A percentile compares a stretch with the other conserved stretches of the same genome.
Conservation (phyloP, 345 rosid species). For the Boechera retrofracta region DNA sequence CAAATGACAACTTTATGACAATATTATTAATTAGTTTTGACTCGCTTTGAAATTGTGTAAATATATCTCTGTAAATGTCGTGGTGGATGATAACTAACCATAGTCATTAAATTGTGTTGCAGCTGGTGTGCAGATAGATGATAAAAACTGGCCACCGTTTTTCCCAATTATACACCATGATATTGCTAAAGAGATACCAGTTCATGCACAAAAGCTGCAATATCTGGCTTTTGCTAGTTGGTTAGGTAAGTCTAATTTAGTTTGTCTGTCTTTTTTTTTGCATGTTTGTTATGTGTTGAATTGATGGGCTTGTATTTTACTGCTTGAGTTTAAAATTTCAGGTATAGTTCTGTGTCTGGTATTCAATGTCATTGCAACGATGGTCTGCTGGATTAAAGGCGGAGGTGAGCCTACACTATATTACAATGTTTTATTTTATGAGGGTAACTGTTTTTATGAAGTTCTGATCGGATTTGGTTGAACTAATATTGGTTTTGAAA, state of each 20-base stretch:
- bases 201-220: constrained; percentile 92
- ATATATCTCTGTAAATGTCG: background rate
- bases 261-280: background rate
- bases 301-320: background rate
- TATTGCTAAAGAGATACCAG: constrained; percentile 92
- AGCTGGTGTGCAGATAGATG: constrained; percentile 77
- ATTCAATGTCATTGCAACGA: constrained; percentile 82
- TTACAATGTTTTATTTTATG: background rate
- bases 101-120: constrained; percentile 39
- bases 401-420: constrained; percentile 66
- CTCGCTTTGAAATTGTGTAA: background rate
- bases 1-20: background rate
- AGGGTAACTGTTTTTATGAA: background rate
- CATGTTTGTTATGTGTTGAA: background rate
- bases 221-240: constrained; percentile 98
- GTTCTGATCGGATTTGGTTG: constrained; percentile 15
- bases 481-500: constrained; percentile 16
- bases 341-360: constrained; percentile 89
- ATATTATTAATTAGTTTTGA: background rate
- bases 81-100: background rate
- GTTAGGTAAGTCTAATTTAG: constrained; percentile 64
- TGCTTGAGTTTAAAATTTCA: constrained; percentile 44
- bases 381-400: constrained; percentile 87
- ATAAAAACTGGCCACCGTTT: constrained; percentile 94
- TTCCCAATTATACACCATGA: constrained; percentile 98